phyloP scores from a whole-genome alignment of 257 asterid species.

The Solanum phureja region DNA sequence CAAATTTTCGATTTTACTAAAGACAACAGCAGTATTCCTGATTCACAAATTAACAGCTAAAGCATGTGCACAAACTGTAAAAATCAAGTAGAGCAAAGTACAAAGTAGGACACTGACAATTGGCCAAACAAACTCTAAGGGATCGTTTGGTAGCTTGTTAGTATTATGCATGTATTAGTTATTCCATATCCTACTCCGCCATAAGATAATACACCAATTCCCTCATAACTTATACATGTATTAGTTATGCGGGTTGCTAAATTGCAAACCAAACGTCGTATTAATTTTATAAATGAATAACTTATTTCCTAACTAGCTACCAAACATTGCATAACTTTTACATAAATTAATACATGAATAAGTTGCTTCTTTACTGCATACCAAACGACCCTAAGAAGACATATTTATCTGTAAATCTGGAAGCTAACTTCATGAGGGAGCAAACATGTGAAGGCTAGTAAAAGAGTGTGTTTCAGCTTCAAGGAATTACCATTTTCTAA shows the following conservation, averaged over 20 bases:
- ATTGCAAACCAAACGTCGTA: background rate
- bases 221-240: background rate
- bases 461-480: background rate
- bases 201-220: background rate
- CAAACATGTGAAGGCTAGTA: background rate
- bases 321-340: background rate
- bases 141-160: background rate
- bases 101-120: background rate
- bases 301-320: background rate
- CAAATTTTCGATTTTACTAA: background rate
- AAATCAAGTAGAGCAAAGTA: background rate
- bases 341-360: background rate
- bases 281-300: background rate
- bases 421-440: background rate
- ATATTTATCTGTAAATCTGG: background rate
- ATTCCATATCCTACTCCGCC: background rate
- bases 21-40: background rate
- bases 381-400: background rate
- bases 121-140: background rate
- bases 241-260: background rate
- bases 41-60: background rate
- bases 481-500: conserved; percentile 60
- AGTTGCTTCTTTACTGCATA: background rate
- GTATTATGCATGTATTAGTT: background rate
- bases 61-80: background rate